Conservation (phyloP, 192 early-diverging fungal species). For the Spizellomyces punctatus region DNA sequence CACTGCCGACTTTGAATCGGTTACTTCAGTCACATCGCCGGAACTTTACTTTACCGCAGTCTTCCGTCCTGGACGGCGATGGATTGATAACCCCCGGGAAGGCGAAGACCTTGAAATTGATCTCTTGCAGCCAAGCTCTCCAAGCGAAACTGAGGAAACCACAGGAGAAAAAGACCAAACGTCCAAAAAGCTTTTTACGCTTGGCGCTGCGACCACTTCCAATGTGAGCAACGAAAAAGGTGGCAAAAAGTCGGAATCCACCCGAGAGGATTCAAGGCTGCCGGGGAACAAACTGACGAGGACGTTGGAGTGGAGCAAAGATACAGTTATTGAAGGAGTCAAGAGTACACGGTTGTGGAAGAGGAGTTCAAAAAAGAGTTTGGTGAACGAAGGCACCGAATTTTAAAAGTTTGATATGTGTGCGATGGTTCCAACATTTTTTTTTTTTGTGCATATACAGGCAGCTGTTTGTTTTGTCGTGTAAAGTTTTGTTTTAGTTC, state of each 20-base stretch:
- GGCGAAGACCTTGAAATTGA: constrained; percentile 27
- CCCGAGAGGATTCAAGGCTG: constrained; percentile 17
- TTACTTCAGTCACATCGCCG: constrained; percentile 3
- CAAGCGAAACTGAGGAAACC: constrained; percentile 3
- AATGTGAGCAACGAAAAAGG: neutral
- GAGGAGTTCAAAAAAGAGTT: constrained; percentile 24
- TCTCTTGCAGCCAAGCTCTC: neutral
- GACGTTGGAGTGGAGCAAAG: constrained; percentile 37
- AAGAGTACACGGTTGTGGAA: constrained; percentile 28
- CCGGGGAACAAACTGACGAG: constrained; percentile 23
- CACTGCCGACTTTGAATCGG: neutral
- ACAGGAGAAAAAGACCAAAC: neutral
- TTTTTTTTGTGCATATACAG: no score
- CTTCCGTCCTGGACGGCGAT: constrained; percentile 24
- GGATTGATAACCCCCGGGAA: constrained; percentile 6
- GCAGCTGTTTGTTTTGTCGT: no score
- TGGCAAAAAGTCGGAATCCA: neutral
- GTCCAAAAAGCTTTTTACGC: neutral
- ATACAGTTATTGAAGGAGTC: constrained; percentile 23
- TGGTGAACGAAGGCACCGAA: neutral
- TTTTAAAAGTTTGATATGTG: neutral
- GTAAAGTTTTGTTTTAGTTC: no score
- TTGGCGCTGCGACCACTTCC: neutral
- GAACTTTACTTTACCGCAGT: constrained; percentile 17
- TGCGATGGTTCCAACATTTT: no score